Evolutionary conservation across 345 rosid species (phyloP).

Genomic region (Aquilaria malaccensis): DNA sequence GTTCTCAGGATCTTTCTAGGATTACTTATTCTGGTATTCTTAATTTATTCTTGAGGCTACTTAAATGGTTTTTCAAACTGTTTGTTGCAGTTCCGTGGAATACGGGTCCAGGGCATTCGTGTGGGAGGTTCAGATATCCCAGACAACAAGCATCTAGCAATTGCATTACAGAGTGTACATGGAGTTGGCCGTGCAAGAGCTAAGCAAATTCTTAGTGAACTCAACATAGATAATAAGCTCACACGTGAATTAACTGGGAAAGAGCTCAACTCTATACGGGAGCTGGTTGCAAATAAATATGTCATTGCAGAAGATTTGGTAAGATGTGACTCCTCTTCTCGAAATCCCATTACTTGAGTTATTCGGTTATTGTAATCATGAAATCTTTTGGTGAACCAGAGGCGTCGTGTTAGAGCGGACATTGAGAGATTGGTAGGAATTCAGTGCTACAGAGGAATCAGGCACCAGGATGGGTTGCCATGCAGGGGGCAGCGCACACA

Average conservation of each 20-base stretch:
- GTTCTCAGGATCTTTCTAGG: no score
- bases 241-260: conserved; percentile 44
- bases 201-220: conserved; percentile 41
- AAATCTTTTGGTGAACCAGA: conserved; percentile 15
- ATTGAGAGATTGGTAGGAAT: conserved; percentile 30
- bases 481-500: conserved; percentile 45
- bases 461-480: conserved; percentile 33
- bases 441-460: conserved; percentile 34
- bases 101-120: conserved; percentile 38
- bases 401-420: conserved; percentile 25
- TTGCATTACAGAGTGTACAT: conserved; percentile 46
- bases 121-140: conserved; percentile 55
- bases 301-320: conserved; percentile 57
- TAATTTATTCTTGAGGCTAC: not conserved
- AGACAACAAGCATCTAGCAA: conserved; percentile 36
- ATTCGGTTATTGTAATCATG: not conserved
- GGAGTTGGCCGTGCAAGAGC: conserved; percentile 51
- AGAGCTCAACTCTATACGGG: conserved; percentile 43
- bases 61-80: not conserved
- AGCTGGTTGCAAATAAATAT: conserved; percentile 37
- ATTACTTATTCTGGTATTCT: not conserved
- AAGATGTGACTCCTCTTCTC: not conserved
- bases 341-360: not conserved
- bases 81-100: conserved; percentile 31
- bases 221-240: conserved; percentile 46